These are phyloP conservation scores for Lactifluus pinguis DNA, from an alignment of 768 basidiomycete species.

Conservation along the genomic window DNA sequence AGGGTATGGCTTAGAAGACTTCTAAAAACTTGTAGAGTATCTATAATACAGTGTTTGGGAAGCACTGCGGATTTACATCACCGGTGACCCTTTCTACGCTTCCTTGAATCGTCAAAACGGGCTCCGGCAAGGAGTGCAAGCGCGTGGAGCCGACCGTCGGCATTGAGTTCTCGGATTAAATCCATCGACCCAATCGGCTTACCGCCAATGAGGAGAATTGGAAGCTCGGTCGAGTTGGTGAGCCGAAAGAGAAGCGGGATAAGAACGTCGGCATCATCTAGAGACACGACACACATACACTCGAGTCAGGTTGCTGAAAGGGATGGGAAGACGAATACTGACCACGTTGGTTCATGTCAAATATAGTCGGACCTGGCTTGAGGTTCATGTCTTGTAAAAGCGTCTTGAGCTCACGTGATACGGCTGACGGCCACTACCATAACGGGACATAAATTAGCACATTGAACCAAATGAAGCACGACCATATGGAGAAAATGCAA, in stretches of 20 bases:
- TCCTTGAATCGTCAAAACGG: conserved; percentile 43
- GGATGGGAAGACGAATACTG: conserved; percentile 5
- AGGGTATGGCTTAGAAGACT: background rate
- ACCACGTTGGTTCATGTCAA: conserved; percentile 63
- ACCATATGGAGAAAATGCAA: background rate
- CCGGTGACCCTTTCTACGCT: conserved; percentile 28
- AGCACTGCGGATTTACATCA: background rate
- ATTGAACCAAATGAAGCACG: background rate
- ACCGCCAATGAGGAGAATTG: conserved; percentile 64
- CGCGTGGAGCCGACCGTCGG: conserved; percentile 42
- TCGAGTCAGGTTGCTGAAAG: background rate
- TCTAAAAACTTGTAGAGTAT: background rate
- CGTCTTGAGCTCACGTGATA: conserved; percentile 57
- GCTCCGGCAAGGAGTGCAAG: conserved; percentile 50
- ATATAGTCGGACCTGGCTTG: conserved; percentile 51
- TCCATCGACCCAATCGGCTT: conserved; percentile 42
- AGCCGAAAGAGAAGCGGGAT: conserved; percentile 53
- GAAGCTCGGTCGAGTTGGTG: conserved; percentile 44
- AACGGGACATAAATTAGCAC: no score
- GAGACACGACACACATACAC: background rate
- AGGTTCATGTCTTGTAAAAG: conserved; percentile 49
- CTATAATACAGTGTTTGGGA: conserved; percentile 3
- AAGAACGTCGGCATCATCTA: conserved; percentile 57
- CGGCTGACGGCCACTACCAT: conserved; percentile 50
- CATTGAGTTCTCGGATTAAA: conserved; percentile 42